These are phyloP conservation scores for Starmerella floricola DNA, from an alignment of 805 yeast genomes.

Conservation along the genomic window DNA sequence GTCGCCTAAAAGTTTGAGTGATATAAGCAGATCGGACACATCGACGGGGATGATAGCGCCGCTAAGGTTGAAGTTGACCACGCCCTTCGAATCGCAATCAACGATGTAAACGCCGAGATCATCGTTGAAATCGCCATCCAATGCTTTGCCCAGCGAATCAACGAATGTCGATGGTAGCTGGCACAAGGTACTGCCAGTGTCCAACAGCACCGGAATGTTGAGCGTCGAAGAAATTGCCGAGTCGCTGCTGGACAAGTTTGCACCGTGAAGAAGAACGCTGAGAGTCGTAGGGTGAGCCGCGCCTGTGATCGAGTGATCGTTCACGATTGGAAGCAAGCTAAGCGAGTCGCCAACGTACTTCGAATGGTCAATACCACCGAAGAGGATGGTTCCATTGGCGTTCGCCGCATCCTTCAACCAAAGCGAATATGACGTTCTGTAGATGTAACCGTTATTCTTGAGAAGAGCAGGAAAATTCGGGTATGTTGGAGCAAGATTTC, in stretches of 20 bases:
- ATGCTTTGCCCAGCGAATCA: slow-evolving; percentile 20
- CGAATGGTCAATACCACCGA: slow-evolving; percentile 35
- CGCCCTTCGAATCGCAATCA: slow-evolving; percentile 7
- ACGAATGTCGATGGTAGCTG: slow-evolving; percentile 6
- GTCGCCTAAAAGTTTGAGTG: background rate
- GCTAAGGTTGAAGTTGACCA: slow-evolving; percentile 12
- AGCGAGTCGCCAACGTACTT: slow-evolving; percentile 32
- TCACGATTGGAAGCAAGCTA: slow-evolving; percentile 26
- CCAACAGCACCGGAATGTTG: slow-evolving; percentile 14
- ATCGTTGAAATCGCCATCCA: slow-evolving; percentile 33
- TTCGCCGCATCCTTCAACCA: slow-evolving; percentile 30
- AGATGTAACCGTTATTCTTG: slow-evolving; percentile 32
- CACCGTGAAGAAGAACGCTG: slow-evolving; percentile 11
- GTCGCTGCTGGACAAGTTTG: background rate
- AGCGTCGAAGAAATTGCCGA: background rate
- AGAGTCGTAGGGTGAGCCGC: slow-evolving; percentile 8
- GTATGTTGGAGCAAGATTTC: slow-evolving; percentile 18
- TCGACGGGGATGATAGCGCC: slow-evolving; percentile 9
- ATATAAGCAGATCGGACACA: background rate
- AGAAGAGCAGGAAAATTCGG: slow-evolving; percentile 26
- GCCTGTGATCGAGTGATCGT: slow-evolving; percentile 2
- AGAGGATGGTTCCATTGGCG: slow-evolving; percentile 29
- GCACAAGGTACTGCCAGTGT: slow-evolving; percentile 12
- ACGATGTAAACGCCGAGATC: slow-evolving; percentile 17
- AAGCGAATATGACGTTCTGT: slow-evolving; percentile 35